Conservation (phyloP, 805 yeast species). For the Starmerella sp. region DNA sequence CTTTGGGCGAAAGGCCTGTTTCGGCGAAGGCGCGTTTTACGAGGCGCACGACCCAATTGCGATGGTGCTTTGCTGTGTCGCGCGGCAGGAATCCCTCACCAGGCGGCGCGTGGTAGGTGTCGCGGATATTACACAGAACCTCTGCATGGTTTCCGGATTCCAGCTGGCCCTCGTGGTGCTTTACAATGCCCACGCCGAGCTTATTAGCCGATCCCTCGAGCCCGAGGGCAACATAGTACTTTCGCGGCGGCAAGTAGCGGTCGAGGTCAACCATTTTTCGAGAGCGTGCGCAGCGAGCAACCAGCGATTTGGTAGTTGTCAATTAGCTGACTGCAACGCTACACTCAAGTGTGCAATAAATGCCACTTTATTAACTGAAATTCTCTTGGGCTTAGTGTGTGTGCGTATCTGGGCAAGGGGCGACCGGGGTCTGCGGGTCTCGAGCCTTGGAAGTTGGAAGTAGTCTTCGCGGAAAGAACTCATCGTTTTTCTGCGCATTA, state of each 20-base stretch:
- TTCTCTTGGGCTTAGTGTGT: neutral
- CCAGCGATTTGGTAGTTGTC: too few relatives aligned
- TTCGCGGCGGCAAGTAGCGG: constrained; percentile 34
- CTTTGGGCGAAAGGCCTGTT: constrained; percentile 37
- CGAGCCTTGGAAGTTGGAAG: too few relatives aligned
- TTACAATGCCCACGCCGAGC: constrained; percentile 84
- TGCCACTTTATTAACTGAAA: constrained; percentile 2
- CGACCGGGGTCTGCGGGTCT: neutral
- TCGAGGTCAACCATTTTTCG: constrained; percentile 38
- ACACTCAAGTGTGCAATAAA: too few relatives aligned
- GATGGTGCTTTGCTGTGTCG: constrained; percentile 92
- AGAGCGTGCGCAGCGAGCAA: too few relatives aligned
- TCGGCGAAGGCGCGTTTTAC: constrained; percentile 55
- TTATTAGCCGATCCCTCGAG: constrained; percentile 97
- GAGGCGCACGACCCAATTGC: constrained; percentile 84
- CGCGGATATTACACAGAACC: constrained; percentile 81
- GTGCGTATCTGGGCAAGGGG: neutral
- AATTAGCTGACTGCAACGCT: too few relatives aligned
- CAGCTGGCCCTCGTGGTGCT: constrained; percentile 54
- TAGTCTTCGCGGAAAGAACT: too few relatives aligned
- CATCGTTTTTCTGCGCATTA: too few relatives aligned
- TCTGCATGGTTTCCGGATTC: constrained; percentile 51
- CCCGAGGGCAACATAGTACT: constrained; percentile 57
- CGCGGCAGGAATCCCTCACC: constrained; percentile 97
- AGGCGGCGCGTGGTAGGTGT: constrained; percentile 91